Evolutionary conservation across 75 land plant genomes (phyloP).

Genomic region (Azolla pinnata): DNA sequence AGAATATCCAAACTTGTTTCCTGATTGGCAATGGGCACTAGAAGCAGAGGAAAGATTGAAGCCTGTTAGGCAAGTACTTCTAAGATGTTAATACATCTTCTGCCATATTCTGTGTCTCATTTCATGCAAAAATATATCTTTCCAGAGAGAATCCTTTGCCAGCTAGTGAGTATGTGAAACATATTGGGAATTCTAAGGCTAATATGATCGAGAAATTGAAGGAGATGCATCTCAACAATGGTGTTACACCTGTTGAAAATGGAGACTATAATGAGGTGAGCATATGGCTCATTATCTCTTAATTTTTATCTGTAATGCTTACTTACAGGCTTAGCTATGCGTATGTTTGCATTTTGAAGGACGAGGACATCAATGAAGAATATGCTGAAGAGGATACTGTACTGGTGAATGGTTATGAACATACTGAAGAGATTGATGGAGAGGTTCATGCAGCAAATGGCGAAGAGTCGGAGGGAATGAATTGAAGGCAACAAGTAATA

Average conservation of each 20-base stretch:
- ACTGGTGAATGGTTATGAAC: constrained; percentile 11
- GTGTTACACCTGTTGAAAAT: constrained; percentile 22
- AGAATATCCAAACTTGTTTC: constrained; percentile 38
- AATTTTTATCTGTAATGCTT: neutral
- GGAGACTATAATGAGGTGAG: constrained; percentile 24
- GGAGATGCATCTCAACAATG: constrained; percentile 13
- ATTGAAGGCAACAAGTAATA: neutral
- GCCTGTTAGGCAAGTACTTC: constrained; percentile 15
- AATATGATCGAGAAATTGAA: constrained; percentile 27
- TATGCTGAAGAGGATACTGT: neutral
- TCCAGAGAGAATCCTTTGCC: constrained; percentile 22
- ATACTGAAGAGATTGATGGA: neutral
- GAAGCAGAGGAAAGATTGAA: constrained; percentile 18
- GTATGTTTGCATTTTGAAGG: constrained; percentile 1
- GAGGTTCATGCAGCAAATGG: neutral
- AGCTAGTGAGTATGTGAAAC: constrained; percentile 19
- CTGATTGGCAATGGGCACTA: constrained; percentile 35
- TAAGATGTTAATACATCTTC: neutral
- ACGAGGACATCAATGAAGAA: constrained; percentile 7
- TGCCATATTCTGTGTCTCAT: neutral
- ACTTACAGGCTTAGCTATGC: neutral
- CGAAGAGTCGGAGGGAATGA: too few species aligned
- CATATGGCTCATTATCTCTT: neutral
- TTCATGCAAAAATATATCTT: neutral
- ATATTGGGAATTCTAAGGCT: constrained; percentile 8